These are phyloP conservation scores for Poa annua DNA, from an alignment of 176 grass and related monocot genomes.

Conservation along the genomic window DNA sequence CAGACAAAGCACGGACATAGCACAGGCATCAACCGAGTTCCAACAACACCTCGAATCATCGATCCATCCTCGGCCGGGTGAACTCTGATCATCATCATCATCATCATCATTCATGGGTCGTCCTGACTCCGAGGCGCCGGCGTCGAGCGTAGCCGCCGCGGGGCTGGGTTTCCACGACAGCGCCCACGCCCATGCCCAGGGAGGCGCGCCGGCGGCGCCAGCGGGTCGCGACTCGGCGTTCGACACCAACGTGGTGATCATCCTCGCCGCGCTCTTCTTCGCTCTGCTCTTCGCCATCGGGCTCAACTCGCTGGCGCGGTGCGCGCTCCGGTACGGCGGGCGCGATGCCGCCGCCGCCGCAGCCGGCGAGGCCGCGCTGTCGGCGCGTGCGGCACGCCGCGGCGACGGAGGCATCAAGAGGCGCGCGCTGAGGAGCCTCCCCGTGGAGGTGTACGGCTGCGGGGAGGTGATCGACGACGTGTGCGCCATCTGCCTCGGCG, in stretches of 20 bases:
- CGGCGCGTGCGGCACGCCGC: background rate
- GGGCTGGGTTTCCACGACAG: background rate
- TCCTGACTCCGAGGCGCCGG: conserved; percentile 5
- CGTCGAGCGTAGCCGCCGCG: background rate
- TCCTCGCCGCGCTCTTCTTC: conserved; percentile 70
- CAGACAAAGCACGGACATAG: background rate
- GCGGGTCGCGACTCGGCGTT: conserved; percentile 36
- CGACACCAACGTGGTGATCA: conserved; percentile 82
- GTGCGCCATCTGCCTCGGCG: conserved; percentile 84
- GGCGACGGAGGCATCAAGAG: conserved; percentile 52
- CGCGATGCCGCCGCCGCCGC: background rate
- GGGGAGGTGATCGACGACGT: conserved; percentile 40
- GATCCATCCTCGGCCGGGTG: background rate
- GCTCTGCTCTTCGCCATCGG: conserved; percentile 62
- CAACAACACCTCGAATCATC: background rate
- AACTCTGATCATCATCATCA: background rate
- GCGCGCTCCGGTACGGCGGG: conserved; percentile 52
- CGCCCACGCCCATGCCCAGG: background rate
- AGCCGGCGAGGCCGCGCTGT: background rate
- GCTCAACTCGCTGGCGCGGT: conserved; percentile 74
- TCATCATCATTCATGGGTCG: conserved; percentile 19
- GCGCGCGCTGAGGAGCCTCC: conserved; percentile 63
- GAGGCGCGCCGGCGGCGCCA: conserved; percentile 11
- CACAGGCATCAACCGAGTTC: background rate
- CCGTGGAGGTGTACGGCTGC: conserved; percentile 59